phyloP scores from a whole-genome alignment of 2,329 filamentous ascomycete species.

The Coleophoma cylindrospora region DNA sequence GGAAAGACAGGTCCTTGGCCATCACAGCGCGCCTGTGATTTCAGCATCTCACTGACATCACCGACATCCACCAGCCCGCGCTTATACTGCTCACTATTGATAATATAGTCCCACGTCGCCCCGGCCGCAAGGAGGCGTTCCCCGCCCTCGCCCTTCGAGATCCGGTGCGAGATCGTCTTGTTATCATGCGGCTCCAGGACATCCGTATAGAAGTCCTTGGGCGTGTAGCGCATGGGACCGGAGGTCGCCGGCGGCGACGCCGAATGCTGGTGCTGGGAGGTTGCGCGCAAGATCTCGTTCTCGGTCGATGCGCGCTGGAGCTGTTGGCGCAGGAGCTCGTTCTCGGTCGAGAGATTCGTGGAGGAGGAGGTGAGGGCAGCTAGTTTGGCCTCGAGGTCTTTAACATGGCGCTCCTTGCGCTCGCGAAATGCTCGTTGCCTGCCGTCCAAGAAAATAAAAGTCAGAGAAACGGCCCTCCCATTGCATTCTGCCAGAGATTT shows the following conservation, averaged over 20 bases:
- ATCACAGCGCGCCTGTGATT: constrained; percentile 72
- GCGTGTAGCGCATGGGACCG: constrained; percentile 66
- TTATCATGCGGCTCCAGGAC: constrained; percentile 56
- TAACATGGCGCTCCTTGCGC: constrained; percentile 90
- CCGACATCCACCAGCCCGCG: constrained; percentile 76
- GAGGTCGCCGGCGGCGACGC: constrained; percentile 40
- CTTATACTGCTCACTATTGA: constrained; percentile 71
- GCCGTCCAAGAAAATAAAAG: not conserved
- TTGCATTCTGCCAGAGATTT: not conserved
- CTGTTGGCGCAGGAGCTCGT: constrained; percentile 79
- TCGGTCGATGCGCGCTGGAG: constrained; percentile 82
- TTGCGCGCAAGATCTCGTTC: constrained; percentile 87
- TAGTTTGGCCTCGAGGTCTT: constrained; percentile 86
- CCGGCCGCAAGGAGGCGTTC: constrained; percentile 68
- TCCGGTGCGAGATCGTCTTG: constrained; percentile 62
- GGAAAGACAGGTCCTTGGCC: constrained; percentile 86
- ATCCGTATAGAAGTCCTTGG: constrained; percentile 66
- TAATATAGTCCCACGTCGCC: constrained; percentile 87
- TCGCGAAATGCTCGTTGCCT: constrained; percentile 96
- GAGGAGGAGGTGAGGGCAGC: constrained; percentile 70
- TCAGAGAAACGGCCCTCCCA: not conserved
- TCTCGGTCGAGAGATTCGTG: constrained; percentile 70
- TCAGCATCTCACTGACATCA: constrained; percentile 74
- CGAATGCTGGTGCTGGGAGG: constrained; percentile 45
- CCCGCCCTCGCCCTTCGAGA: constrained; percentile 60